Conservation (phyloP, 371 early-diverging fungal species). For the Entomophthora muscae region DNA sequence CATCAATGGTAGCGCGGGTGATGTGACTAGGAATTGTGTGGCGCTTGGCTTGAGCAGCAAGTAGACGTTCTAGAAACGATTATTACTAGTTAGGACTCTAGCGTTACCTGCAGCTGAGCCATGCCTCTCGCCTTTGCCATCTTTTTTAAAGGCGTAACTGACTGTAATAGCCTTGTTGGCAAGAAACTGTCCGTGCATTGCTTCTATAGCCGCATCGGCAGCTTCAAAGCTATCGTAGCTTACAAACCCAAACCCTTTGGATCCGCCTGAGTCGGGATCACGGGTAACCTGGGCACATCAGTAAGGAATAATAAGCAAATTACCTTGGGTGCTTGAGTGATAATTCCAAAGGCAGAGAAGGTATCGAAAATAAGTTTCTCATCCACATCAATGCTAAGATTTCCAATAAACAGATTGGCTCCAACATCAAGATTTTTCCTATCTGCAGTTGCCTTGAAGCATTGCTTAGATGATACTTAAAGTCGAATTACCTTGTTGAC, state of each 20-base stretch:
- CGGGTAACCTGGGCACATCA: slow-evolving; percentile 45
- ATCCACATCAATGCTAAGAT: slow-evolving; percentile 83
- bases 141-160: slow-evolving; percentile 92
- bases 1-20: slow-evolving; percentile 17
- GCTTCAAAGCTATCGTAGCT: slow-evolving; percentile 87
- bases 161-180: slow-evolving; percentile 83
- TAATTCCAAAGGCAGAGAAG: slow-evolving; percentile 83
- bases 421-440: slow-evolving; percentile 86
- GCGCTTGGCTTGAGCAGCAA: slow-evolving; percentile 82
- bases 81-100: background rate
- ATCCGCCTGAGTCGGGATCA: slow-evolving; percentile 70
- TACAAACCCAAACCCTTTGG: slow-evolving; percentile 91
- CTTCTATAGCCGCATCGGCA: slow-evolving; percentile 88
- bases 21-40: slow-evolving; percentile 13
- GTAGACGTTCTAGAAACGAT: slow-evolving; percentile 50
- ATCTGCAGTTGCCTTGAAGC: slow-evolving; percentile 58
- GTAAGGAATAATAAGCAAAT: background rate
- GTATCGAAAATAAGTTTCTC: slow-evolving; percentile 92
- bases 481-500: slow-evolving; percentile 67
- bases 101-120: slow-evolving; percentile 77
- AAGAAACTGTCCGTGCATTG: slow-evolving; percentile 94
- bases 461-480: background rate
- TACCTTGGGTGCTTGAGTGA: slow-evolving; percentile 70
- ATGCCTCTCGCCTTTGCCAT: slow-evolving; percentile 93
- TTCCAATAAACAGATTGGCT: slow-evolving; percentile 91